Conservation (phyloP, 805 yeast genomes). For the Candida andamanensis region DNA sequence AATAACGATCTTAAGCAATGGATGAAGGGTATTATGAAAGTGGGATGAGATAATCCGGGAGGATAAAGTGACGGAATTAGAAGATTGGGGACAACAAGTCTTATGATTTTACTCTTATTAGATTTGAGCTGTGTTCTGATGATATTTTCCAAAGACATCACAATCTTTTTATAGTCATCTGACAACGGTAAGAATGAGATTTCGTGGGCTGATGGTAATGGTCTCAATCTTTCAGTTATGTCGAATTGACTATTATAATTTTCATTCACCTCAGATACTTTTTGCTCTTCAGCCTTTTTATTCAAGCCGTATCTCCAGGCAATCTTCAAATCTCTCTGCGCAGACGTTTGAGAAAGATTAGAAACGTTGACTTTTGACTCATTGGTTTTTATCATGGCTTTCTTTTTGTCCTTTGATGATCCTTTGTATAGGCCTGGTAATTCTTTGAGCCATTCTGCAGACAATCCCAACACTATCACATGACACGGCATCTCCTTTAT, state of each 20-base stretch:
- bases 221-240: constrained; percentile 63
- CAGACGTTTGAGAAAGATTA: constrained; percentile 41
- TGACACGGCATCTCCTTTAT: constrained; percentile 46
- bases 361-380: constrained; percentile 65
- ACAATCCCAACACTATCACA: constrained; percentile 57
- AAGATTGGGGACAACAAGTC: constrained; percentile 72
- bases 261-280: constrained; percentile 31
- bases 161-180: constrained; percentile 15
- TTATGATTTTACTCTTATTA: constrained; percentile 45
- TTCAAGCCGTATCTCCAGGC: constrained; percentile 87
- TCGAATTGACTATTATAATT: constrained; percentile 67
- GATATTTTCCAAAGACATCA: constrained; percentile 40
- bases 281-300: constrained; percentile 19
- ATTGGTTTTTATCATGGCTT: constrained; percentile 49
- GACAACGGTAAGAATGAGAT: constrained; percentile 48
- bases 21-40: constrained; percentile 53
- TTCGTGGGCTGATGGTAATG: constrained; percentile 61
- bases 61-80: constrained; percentile 73
- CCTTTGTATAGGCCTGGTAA: constrained; percentile 78
- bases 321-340: constrained; percentile 58
- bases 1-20: constrained; percentile 54
- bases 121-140: constrained; percentile 29
- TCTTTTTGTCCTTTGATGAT: constrained; percentile 59
- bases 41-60: constrained; percentile 42
- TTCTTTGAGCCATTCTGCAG: constrained; percentile 56